Evolutionary conservation across 2,329 filamentous ascomycete species (phyloP).

Genomic region (Bipolaris gigantea): DNA sequence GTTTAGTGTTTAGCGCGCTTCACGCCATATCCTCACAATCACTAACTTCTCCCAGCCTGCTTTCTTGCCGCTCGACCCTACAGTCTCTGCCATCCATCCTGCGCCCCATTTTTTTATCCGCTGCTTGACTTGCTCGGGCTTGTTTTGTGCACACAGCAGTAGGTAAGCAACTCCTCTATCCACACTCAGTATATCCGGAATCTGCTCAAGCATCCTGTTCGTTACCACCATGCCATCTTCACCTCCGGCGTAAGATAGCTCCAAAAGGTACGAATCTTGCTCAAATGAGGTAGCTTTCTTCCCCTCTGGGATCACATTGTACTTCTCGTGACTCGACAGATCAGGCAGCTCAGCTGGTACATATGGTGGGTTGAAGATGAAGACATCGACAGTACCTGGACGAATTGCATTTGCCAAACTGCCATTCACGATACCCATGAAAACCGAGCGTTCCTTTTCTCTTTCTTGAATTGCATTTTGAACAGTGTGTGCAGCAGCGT

Average conservation of each 20-base stretch:
- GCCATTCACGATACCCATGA: conserved; percentile 67
- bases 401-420: conserved; percentile 70
- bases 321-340: conserved; percentile 46
- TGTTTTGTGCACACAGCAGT: conserved; percentile 87
- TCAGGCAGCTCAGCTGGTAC: conserved; percentile 81
- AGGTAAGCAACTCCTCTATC: conserved; percentile 81
- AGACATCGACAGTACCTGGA: conserved; percentile 68
- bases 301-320: conserved; percentile 31
- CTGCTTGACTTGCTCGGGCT: conserved; percentile 71
- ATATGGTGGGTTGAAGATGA: conserved; percentile 97
- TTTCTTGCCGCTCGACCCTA: conserved; percentile 79
- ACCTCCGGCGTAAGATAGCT: conserved; percentile 87
- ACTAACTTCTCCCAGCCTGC: conserved; percentile 95
- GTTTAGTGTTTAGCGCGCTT: conserved; percentile 2
- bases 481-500: conserved; percentile 72
- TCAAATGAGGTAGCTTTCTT: conserved; percentile 60
- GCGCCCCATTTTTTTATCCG: conserved; percentile 61
- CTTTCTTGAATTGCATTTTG: conserved; percentile 49
- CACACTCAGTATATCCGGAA: conserved; percentile 66
- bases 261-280: conserved; percentile 78
- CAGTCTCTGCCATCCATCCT: conserved; percentile 74
- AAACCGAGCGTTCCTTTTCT: conserved; percentile 44
- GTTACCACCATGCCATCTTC: conserved; percentile 93
- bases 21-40: conserved; percentile 81
- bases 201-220: conserved; percentile 69